Evolutionary conservation across 345 rosid genomes (phyloP).

Genomic region (Rhodamnia argentea): DNA sequence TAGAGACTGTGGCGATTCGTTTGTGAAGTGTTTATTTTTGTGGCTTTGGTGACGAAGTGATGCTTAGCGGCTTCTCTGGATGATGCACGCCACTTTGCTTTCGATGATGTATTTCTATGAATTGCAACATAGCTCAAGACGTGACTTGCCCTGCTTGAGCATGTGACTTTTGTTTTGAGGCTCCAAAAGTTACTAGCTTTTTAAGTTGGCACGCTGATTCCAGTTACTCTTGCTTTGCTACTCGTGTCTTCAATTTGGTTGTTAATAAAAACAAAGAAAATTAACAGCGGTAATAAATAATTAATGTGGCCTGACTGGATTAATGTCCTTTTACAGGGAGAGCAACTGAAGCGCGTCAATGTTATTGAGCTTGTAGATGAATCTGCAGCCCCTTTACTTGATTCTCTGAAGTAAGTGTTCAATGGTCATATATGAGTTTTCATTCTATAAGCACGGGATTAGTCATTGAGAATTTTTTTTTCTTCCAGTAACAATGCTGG

Average conservation of each 20-base stretch:
- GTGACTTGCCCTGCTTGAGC: background rate
- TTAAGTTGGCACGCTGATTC: background rate
- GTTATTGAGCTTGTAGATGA: conserved; percentile 40
- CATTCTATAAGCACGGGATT: background rate
- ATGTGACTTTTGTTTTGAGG: background rate
- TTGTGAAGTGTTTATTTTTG: background rate
- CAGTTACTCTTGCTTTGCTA: background rate
- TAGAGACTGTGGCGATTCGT: background rate
- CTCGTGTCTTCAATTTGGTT: background rate
- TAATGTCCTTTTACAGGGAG: conserved; percentile 35
- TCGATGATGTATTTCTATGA: background rate
- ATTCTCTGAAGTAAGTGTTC: conserved; percentile 28
- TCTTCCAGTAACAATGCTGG: conserved; percentile 10
- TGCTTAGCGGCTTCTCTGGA: background rate
- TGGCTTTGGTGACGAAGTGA: background rate
- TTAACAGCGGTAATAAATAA: background rate
- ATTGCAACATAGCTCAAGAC: background rate
- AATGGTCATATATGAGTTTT: background rate
- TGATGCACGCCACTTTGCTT: background rate
- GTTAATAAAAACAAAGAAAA: background rate
- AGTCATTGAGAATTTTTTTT: conserved; percentile 2
- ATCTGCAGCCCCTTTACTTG: conserved; percentile 29
- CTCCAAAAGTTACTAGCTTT: background rate
- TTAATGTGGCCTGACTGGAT: background rate
- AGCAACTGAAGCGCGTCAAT: conserved; percentile 56